Evolutionary conservation across 768 basidiomycete species (phyloP).

Genomic region (Saitozyma sp.): DNA sequence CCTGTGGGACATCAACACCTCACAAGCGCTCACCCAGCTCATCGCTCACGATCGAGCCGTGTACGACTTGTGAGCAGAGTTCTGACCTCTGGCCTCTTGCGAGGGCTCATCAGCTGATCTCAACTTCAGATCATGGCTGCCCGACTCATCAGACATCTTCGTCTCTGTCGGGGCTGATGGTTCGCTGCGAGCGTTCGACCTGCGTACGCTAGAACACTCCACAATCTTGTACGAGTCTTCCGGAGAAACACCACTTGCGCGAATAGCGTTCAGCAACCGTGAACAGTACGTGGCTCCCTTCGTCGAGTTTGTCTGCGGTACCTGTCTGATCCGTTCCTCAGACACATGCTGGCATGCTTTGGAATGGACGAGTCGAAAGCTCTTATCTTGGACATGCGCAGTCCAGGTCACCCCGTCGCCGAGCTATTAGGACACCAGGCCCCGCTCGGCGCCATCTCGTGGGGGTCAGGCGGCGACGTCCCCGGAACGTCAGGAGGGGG

Average conservation of each 20-base stretch:
- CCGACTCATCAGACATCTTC: slow-evolving; percentile 92
- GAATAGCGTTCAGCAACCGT: slow-evolving; percentile 56
- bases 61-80: slow-evolving; percentile 34
- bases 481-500: slow-evolving; percentile 61
- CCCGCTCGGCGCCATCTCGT: slow-evolving; percentile 81
- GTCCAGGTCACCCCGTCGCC: slow-evolving; percentile 90
- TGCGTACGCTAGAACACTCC: slow-evolving; percentile 93
- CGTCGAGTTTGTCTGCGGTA: neutral
- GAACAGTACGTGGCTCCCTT: slow-evolving; percentile 37
- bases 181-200: slow-evolving; percentile 90
- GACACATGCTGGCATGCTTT: slow-evolving; percentile 96
- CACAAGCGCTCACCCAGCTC: slow-evolving; percentile 90
- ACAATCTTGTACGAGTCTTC: slow-evolving; percentile 89
- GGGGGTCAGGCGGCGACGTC: slow-evolving; percentile 65
- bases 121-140: slow-evolving; percentile 90
- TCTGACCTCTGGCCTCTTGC: neutral
- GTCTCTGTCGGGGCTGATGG: slow-evolving; percentile 98
- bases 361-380: slow-evolving; percentile 88
- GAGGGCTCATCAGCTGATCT: slow-evolving; percentile 1
- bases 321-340: slow-evolving; percentile 69
- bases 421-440: slow-evolving; percentile 81
- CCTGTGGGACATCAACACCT: slow-evolving; percentile 96
- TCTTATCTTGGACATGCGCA: slow-evolving; percentile 94
- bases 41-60: slow-evolving; percentile 84
- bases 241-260: slow-evolving; percentile 44